phyloP scores from a whole-genome alignment of 805 yeast species.

The Barnettozyma salicaria region DNA sequence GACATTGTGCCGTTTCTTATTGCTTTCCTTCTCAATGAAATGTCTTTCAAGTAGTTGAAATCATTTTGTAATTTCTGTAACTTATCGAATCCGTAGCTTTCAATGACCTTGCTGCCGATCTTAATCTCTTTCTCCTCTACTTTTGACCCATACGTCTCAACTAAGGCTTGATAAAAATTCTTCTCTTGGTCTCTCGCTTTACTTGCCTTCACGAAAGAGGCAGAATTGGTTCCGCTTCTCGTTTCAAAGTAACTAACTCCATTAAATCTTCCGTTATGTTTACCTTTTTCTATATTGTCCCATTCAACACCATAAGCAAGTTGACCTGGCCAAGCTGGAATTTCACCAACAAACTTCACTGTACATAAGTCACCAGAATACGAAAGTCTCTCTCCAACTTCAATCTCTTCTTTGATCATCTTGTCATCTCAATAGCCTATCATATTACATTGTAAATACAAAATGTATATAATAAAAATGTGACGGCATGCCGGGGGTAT shows the following conservation, averaged over 20 bases:
- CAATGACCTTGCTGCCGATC: constrained; percentile 53
- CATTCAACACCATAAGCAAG: constrained; percentile 77
- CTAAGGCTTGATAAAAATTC: constrained; percentile 45
- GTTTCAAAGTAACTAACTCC: constrained; percentile 50
- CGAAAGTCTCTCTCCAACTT: constrained; percentile 28
- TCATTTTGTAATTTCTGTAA: constrained; percentile 43
- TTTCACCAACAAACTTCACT: constrained; percentile 50
- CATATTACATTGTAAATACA: background rate
- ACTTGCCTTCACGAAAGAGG: constrained; percentile 54
- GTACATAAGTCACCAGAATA: constrained; percentile 51
- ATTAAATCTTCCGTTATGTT: constrained; percentile 56
- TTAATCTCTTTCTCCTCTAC: constrained; percentile 29
- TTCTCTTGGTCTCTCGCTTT: constrained; percentile 29
- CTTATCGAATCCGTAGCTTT: constrained; percentile 61
- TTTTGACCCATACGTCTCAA: constrained; percentile 40
- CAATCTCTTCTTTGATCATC: background rate
- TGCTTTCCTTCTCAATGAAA: constrained; percentile 43
- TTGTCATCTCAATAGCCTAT: background rate
- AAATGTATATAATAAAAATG: no score
- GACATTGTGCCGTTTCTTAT: constrained; percentile 29
- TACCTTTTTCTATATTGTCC: constrained; percentile 70
- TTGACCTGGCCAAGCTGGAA: constrained; percentile 56
- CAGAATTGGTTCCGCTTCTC: constrained; percentile 36
- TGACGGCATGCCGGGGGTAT: no score
- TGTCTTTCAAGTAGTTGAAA: constrained; percentile 36